Evolutionary conservation across 176 grass and related monocot species (phyloP), one percentile per base, ranked within the genome.

Genomic region (Oryza rufipogon): DNA sequence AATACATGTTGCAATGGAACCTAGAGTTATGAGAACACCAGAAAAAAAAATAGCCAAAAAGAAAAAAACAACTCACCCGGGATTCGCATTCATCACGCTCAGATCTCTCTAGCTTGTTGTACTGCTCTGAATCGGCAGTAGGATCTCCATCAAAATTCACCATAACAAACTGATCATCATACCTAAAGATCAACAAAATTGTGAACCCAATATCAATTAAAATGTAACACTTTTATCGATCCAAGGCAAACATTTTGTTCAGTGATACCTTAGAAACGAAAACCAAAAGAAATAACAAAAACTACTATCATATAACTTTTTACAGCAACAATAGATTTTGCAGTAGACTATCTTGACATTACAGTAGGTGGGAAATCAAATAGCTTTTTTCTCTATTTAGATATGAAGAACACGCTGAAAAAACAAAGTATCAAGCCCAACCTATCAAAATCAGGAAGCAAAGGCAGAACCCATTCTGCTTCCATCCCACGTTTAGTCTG

Each of bases 131-230:
- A 90, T 99, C 96, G 88, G 88, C 96, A 22, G 91, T 99, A 71
- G 96, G 96, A 83, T 99, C 93, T 85, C 96, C 96, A 86, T 99
- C 96, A 86, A 99, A 96, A 70, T 94, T 99, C 46, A 92, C 96
- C 96, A 99, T 99, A 89, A 96, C 91, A 94, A 92, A 96, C 26
- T 85, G 93, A 89, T 96, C 93, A 5, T 96, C 54, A 34, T 90
- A 94, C 84, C 96, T 99, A 83, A 66, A 77, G 26, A 51, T 68
- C 54, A 88, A 75, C 11, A 79, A 36, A 88, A 60, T 71, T 69
- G 42, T 54, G 33, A 17, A 66, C 51, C 56, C 49, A 83, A 34
- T 22, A 87, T 73, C 30, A 74, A 64, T 32, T 34, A 68, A 48
- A 79, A 20, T 51, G 76, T 25, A 33, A 69, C 44, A 19, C 49